Conservation (phyloP, 1,139 yeast species). For the Lodderomyces parapsilosis region DNA sequence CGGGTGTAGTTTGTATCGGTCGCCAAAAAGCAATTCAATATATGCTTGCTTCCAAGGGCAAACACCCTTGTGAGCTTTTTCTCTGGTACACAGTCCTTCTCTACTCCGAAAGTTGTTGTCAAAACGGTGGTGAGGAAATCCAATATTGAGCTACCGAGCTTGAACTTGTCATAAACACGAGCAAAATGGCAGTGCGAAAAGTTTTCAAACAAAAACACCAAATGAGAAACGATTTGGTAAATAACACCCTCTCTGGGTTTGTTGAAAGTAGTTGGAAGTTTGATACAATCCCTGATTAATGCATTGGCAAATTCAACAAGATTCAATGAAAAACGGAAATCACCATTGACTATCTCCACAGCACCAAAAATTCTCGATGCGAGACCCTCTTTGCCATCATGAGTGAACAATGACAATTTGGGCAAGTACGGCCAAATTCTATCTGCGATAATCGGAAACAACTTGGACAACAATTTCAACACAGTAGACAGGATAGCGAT, state of each 20-base stretch:
- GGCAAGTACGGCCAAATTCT: slow-evolving; percentile 80
- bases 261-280: slow-evolving; percentile 35
- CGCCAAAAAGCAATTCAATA: slow-evolving; percentile 58
- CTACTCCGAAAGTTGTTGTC: slow-evolving; percentile 57
- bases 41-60: slow-evolving; percentile 39
- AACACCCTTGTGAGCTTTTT: slow-evolving; percentile 50
- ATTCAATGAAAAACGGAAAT: slow-evolving; percentile 61
- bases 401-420: slow-evolving; percentile 63
- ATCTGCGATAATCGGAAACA: slow-evolving; percentile 52
- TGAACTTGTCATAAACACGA: slow-evolving; percentile 54
- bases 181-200: slow-evolving; percentile 69
- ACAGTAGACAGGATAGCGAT: slow-evolving; percentile 47
- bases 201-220: slow-evolving; percentile 70
- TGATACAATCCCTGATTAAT: slow-evolving; percentile 55
- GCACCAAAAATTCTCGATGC: slow-evolving; percentile 66
- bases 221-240: slow-evolving; percentile 54
- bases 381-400: slow-evolving; percentile 69
- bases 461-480: slow-evolving; percentile 49
- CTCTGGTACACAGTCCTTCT: slow-evolving; percentile 36
- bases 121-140: slow-evolving; percentile 57
- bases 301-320: slow-evolving; percentile 54
- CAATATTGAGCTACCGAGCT: slow-evolving; percentile 59
- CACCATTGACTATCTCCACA: slow-evolving; percentile 69
- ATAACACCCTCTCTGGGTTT: slow-evolving; percentile 55
- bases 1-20: slow-evolving; percentile 50